Percentiles rank a stretch among this genome's conserved stretches.
These are phyloP conservation scores for Taphrina flavorubra DNA, from an alignment of 1,139 yeast genomes.

Conservation along the genomic window DNA sequence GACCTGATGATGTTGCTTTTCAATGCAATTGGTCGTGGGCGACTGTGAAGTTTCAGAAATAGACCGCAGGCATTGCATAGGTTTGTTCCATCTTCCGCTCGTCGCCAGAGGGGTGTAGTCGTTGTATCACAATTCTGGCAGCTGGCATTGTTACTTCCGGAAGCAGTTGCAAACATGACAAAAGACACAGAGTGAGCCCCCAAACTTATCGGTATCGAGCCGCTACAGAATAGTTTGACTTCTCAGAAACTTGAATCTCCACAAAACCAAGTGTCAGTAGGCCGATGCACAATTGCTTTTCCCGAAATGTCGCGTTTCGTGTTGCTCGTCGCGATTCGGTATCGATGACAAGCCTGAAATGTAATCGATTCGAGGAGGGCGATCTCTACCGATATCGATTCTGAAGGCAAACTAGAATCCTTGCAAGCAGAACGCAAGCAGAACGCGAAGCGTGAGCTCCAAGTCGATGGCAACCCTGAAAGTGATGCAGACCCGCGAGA, in stretches of 20 bases:
- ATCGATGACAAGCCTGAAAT: conserved; percentile 1
- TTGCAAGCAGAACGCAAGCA: not conserved
- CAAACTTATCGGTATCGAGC: no score
- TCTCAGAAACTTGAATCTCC: not conserved
- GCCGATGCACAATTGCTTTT: no score
- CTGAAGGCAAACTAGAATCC: not conserved
- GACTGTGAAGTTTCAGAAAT: conserved; percentile 85
- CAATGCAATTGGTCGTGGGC: conserved; percentile 87
- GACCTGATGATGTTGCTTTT: conserved; percentile 92
- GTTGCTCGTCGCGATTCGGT: not conserved
- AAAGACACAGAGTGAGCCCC: no score
- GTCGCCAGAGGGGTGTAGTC: conserved; percentile 92
- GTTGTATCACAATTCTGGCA: conserved; percentile 92
- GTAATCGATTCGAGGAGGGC: conserved; percentile 6
- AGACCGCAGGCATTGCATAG: conserved; percentile 95
- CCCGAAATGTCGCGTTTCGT: no score
- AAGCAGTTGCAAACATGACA: conserved; percentile 19
- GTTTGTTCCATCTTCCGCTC: conserved; percentile 92
- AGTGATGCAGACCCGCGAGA: no score
- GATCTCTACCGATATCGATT: conserved; percentile 6
- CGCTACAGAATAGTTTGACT: no score
- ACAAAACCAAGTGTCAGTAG: not conserved
- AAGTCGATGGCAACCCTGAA: not conserved
- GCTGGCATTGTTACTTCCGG: conserved; percentile 44
- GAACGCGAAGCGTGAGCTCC: no score